These are phyloP conservation scores for Platanthera guangdongensis DNA, from an alignment of 106 monocot species.

Conservation along the genomic window DNA sequence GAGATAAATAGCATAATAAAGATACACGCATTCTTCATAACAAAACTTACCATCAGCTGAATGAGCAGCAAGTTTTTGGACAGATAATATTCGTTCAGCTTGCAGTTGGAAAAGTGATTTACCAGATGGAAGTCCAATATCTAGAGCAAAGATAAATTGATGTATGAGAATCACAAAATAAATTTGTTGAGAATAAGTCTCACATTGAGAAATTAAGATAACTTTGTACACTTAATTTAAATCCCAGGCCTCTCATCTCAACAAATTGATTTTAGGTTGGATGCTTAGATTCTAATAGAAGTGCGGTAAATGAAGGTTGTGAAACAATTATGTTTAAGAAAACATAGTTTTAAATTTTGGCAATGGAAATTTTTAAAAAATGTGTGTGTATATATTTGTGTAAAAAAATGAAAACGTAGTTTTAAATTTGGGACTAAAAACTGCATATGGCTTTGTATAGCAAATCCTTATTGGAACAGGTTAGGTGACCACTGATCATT, in stretches of 20 bases:
- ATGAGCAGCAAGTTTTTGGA: constrained; percentile 91
- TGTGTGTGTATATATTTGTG: not conserved
- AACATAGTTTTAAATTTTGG: not conserved
- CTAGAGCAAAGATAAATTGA: constrained; percentile 28
- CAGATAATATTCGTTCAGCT: constrained; percentile 82
- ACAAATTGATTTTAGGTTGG: too few species aligned
- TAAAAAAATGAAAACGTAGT: not conserved
- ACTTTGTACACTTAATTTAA: too few species aligned
- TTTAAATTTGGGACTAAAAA: not conserved
- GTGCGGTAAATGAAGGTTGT: too few species aligned
- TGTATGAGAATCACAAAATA: not conserved
- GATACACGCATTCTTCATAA: not conserved
- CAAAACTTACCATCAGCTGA: constrained; percentile 51
- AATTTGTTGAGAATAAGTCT: too few species aligned
- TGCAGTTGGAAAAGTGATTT: constrained; percentile 97
- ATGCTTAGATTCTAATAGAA: too few species aligned
- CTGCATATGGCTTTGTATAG: not conserved
- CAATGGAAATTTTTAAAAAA: not conserved
- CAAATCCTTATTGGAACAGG: not conserved
- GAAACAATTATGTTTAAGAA: too few species aligned
- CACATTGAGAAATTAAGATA: too few species aligned
- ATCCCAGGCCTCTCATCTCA: too few species aligned
- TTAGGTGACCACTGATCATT: not conserved
- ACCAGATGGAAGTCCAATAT: constrained; percentile 94
- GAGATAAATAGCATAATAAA: not conserved